phyloP scores from a whole-genome alignment of 192 early-diverging fungal species.

The Cetraspora pellucida region DNA sequence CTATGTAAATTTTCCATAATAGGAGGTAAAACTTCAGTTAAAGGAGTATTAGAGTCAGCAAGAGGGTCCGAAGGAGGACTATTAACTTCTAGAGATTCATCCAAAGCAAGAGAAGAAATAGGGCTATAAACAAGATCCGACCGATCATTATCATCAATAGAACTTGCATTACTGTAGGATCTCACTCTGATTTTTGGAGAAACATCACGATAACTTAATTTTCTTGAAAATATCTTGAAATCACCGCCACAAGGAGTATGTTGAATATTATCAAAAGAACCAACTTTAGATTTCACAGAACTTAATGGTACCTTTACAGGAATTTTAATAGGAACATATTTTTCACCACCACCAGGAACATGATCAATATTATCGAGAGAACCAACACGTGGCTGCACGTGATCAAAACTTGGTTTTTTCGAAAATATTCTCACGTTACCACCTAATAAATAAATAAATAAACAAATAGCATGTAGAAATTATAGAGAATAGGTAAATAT shows the following conservation, averaged over 20 bases:
- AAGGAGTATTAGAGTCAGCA: background rate
- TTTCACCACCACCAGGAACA: constrained; percentile 45
- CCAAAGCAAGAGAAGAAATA: constrained; percentile 16
- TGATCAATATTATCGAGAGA: constrained; percentile 51
- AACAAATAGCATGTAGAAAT: too few relatives aligned
- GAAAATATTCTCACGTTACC: constrained; percentile 46
- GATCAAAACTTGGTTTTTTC: constrained; percentile 38
- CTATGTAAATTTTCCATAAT: background rate
- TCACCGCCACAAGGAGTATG: constrained; percentile 47
- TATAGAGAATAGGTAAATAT: too few relatives aligned
- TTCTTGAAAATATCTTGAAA: background rate
- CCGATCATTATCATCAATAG: background rate
- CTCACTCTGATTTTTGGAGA: background rate
- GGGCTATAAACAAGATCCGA: constrained; percentile 8
- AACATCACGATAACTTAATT: background rate
- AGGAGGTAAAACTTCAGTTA: background rate
- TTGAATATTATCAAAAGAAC: constrained; percentile 47
- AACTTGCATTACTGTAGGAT: background rate
- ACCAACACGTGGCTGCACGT: constrained; percentile 44
- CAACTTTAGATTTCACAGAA: constrained; percentile 46
- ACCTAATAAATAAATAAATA: constrained; percentile 47
- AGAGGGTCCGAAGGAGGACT: background rate
- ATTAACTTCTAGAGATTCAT: background rate
- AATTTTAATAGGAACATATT: constrained; percentile 47
- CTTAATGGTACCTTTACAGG: constrained; percentile 45